Percentiles rank a stretch among this genome's conserved stretches.
Evolutionary conservation across 2,329 filamentous ascomycete genomes (phyloP).

Genomic region (Penicillium sp.): DNA sequence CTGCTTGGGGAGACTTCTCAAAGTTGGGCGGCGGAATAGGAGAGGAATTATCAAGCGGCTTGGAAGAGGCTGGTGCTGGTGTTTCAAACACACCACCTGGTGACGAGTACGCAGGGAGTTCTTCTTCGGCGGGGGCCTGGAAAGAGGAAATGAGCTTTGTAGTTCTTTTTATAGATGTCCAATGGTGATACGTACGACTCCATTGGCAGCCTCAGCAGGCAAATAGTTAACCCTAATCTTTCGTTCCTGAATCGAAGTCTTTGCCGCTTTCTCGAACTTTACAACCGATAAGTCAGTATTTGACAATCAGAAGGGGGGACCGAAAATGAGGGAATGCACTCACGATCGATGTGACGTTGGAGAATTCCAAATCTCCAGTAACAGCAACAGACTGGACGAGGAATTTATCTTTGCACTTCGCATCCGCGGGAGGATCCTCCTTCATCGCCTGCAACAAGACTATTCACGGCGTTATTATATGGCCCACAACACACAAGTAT

Average conservation of each 20-base stretch:
- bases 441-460: slow-evolving; percentile 98
- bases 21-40: slow-evolving; percentile 34
- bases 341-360: slow-evolving; percentile 77
- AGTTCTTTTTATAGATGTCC: background rate
- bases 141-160: background rate
- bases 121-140: slow-evolving; percentile 36
- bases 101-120: slow-evolving; percentile 54
- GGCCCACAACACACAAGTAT: background rate
- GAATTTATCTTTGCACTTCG: slow-evolving; percentile 96
- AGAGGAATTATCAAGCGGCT: slow-evolving; percentile 32
- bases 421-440: slow-evolving; percentile 78
- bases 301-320: background rate
- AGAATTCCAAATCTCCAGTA: slow-evolving; percentile 76
- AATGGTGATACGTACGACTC: slow-evolving; percentile 27
- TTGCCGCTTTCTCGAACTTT: slow-evolving; percentile 73
- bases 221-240: slow-evolving; percentile 94
- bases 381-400: slow-evolving; percentile 89
- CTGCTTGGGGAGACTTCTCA: slow-evolving; percentile 34
- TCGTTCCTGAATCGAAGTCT: slow-evolving; percentile 77
- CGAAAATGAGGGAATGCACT: slow-evolving; percentile 30
- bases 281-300: slow-evolving; percentile 11
- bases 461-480: slow-evolving; percentile 38
- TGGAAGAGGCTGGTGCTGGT: slow-evolving; percentile 43
- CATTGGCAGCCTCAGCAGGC: slow-evolving; percentile 53
- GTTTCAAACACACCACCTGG: slow-evolving; percentile 49